Evolutionary conservation across 768 basidiomycete genomes (phyloP).

Genomic region (Russula virescens): DNA sequence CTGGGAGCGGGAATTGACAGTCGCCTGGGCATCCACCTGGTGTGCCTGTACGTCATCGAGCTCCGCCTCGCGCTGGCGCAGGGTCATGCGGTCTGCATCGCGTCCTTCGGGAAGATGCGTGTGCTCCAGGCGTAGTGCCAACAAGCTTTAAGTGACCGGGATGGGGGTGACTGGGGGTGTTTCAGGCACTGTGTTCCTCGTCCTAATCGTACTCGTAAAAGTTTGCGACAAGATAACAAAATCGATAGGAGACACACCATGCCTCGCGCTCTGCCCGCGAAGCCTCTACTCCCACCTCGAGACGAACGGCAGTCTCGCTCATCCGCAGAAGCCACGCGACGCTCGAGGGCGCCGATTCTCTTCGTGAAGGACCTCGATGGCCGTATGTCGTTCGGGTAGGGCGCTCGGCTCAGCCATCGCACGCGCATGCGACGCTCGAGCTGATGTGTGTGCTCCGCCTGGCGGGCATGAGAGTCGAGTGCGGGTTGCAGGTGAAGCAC

Average conservation of each 20-base stretch:
- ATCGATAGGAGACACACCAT: slow-evolving; percentile 44
- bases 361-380: slow-evolving; percentile 65
- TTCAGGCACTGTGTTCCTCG: too few relatives aligned
- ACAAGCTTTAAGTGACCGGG: too few relatives aligned
- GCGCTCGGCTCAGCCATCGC: slow-evolving; percentile 44
- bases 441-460: slow-evolving; percentile 52
- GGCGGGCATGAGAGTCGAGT: slow-evolving; percentile 51
- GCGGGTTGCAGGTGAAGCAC: slow-evolving; percentile 43
- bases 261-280: slow-evolving; percentile 50
- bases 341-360: slow-evolving; percentile 61
- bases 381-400: slow-evolving; percentile 47
- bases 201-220: too few relatives aligned
- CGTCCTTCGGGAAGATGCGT: too few relatives aligned
- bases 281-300: slow-evolving; percentile 65
- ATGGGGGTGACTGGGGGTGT: too few relatives aligned
- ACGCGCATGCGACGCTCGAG: slow-evolving; percentile 56
- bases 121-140: too few relatives aligned
- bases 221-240: slow-evolving; percentile 41
- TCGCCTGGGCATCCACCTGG: too few relatives aligned
- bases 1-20: too few relatives aligned
- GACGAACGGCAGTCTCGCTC: slow-evolving; percentile 42
- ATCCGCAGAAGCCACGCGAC: slow-evolving; percentile 38
- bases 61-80: too few relatives aligned
- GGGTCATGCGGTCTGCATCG: too few relatives aligned
- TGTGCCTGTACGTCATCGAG: too few relatives aligned